These are phyloP conservation scores for Rhodotorula sp. DNA, from an alignment of 1,284 basidiomycete species.

Conservation along the genomic window DNA sequence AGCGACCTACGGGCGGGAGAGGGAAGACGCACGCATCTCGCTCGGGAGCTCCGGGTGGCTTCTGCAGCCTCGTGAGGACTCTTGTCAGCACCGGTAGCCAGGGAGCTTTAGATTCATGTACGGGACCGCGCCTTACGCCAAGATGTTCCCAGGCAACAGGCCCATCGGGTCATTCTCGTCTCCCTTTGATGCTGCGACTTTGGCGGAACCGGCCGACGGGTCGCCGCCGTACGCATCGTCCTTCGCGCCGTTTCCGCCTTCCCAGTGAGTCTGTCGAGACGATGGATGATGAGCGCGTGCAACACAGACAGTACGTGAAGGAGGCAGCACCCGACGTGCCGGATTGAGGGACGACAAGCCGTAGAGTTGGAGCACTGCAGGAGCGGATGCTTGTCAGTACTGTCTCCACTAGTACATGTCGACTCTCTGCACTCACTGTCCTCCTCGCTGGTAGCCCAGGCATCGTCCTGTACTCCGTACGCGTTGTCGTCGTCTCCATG, in stretches of 20 bases:
- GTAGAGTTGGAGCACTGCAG: slow-evolving; percentile 49
- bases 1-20: too few species aligned
- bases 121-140: slow-evolving; percentile 26
- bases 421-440: slow-evolving; percentile 25
- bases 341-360: slow-evolving; percentile 49
- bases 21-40: slow-evolving; percentile 28
- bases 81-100: too few species aligned
- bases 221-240: not conserved
- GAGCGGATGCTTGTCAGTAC: not conserved
- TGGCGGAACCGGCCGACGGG: slow-evolving; percentile 1
- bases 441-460: slow-evolving; percentile 38
- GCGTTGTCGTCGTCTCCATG: not conserved
- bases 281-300: not conserved
- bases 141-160: slow-evolving; percentile 40
- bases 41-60: slow-evolving; percentile 32
- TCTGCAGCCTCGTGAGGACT: slow-evolving; percentile 7
- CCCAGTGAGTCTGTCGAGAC: slow-evolving; percentile 23
- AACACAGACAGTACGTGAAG: not conserved
- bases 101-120: too few species aligned
- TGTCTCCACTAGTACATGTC: too few species aligned
- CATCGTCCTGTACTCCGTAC: not conserved
- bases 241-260: slow-evolving; percentile 17
- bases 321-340: slow-evolving; percentile 9
- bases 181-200: slow-evolving; percentile 22
- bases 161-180: slow-evolving; percentile 50